These are phyloP conservation scores for Pleurozium schreberi DNA, from an alignment of 225 moss, liverwort and hornwort genomes.

Conservation along the genomic window DNA sequence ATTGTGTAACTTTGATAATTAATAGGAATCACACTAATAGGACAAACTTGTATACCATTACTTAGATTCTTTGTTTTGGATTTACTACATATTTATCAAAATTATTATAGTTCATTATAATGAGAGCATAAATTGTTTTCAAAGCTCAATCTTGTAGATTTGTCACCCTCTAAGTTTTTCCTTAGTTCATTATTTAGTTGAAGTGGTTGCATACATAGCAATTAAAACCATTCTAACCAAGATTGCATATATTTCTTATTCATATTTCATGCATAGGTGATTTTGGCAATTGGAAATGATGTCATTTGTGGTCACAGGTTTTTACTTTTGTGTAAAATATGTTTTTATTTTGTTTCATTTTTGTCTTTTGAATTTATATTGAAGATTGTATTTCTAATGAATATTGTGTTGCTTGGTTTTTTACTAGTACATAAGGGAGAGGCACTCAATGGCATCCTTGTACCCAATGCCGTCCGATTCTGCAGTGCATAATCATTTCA, in stretches of 20 bases:
- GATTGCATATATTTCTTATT: not conserved
- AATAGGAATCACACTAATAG: not conserved
- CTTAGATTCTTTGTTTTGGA: too few relatives aligned
- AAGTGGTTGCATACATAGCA: not conserved
- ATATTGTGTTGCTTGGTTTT: not conserved
- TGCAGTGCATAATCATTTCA: too few relatives aligned
- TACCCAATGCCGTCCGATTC: too few relatives aligned
- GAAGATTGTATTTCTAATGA: not conserved
- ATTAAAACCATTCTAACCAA: accelerated
- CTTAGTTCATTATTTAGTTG: accelerated
- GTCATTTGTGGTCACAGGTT: not conserved
- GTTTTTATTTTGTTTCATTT: not conserved
- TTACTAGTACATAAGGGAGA: accelerated
- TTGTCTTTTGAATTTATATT: too few relatives aligned
- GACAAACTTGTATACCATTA: not conserved
- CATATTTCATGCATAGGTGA: too few relatives aligned
- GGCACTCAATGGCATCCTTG: too few relatives aligned
- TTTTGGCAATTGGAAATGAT: not conserved
- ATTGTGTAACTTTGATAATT: not conserved
- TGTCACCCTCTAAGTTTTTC: too few relatives aligned
- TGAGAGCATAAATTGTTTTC: accelerated
- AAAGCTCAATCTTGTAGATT: too few relatives aligned
- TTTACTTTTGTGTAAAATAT: not conserved
- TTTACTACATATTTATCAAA: not conserved
- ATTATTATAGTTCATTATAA: too few relatives aligned